Conservation (phyloP, 768 basidiomycete genomes). For the Mrakia gelida region DNA sequence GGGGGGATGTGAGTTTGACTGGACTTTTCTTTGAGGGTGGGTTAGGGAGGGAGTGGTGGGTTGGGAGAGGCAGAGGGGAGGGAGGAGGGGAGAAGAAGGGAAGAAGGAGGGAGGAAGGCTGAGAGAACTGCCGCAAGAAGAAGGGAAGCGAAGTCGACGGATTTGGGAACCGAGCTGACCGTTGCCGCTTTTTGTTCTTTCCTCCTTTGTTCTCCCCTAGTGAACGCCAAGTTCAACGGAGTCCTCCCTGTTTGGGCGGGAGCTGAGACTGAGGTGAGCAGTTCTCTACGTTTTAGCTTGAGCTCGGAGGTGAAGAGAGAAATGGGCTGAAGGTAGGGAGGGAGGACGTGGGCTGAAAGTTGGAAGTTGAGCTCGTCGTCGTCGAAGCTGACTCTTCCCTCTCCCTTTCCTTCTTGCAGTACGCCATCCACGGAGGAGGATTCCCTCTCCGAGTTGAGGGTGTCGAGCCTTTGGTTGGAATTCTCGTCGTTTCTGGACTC, state of each 20-base stretch:
- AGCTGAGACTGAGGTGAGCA: not conserved
- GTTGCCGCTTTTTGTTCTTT: no score
- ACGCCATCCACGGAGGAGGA: constrained; percentile 30
- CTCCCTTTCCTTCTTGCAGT: not conserved
- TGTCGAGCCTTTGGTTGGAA: constrained; percentile 30
- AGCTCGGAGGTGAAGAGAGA: no score
- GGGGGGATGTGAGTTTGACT: not conserved
- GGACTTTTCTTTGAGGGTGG: no score
- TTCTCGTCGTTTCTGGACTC: constrained; percentile 26
- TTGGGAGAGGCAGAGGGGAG: not conserved
- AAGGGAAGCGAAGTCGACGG: not conserved
- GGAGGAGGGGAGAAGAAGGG: not conserved
- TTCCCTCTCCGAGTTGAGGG: constrained; percentile 26
- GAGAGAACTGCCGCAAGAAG: not conserved
- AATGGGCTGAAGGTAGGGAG: no score
- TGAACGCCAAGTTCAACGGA: not conserved
- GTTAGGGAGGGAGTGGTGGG: no score
- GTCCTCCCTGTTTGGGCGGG: not conserved
- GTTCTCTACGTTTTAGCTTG: no score
- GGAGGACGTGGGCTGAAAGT: no score
- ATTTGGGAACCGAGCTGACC: no score
- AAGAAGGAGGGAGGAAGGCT: not conserved
- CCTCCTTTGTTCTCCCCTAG: no score
- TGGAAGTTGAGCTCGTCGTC: no score
- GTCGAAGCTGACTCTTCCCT: not conserved